These are phyloP conservation scores for Lichtheimia hyalospora DNA, from an alignment of 371 early-diverging fungal species.

Conservation along the genomic window DNA sequence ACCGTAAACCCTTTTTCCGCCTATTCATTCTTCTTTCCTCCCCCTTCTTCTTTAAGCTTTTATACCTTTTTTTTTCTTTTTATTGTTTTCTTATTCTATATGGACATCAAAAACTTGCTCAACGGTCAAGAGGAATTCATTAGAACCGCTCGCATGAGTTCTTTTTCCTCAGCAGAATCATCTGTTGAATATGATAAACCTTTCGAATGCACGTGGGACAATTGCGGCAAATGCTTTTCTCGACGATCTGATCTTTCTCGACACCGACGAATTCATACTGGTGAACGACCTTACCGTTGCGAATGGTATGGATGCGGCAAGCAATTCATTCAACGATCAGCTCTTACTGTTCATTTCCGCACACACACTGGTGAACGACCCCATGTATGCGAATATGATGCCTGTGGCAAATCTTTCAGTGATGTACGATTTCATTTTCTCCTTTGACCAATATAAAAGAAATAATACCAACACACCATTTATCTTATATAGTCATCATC, in stretches of 20 bases:
- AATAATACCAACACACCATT: not conserved
- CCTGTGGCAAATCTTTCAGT: conserved; percentile 62
- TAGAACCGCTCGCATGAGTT: conserved; percentile 2
- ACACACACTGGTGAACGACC: conserved; percentile 79
- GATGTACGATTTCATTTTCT: conserved; percentile 44
- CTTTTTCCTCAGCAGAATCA: conserved; percentile 9
- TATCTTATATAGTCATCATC: conserved; percentile 37
- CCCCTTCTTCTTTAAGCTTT: conserved; percentile 15
- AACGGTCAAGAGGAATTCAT: conserved; percentile 17
- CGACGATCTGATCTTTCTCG: conserved; percentile 79
- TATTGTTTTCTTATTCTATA: conserved; percentile 13
- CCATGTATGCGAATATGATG: conserved; percentile 59
- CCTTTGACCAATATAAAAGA: not conserved
- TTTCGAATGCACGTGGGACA: conserved; percentile 66
- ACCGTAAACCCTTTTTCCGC: not conserved
- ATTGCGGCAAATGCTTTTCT: conserved; percentile 73
- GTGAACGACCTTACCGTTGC: conserved; percentile 72
- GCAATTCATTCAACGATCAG: conserved; percentile 75
- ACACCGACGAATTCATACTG: conserved; percentile 77
- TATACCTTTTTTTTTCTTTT: conserved; percentile 9
- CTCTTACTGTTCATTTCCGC: conserved; percentile 71
- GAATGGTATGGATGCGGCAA: conserved; percentile 63
- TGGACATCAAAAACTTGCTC: conserved; percentile 50
- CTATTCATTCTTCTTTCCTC: conserved; percentile 13
- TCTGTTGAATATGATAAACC: conserved; percentile 45